Evolutionary conservation across 805 yeast species (phyloP), one percentile per base, ranked within the genome.

Genomic region (Yueomyces sinensis): DNA sequence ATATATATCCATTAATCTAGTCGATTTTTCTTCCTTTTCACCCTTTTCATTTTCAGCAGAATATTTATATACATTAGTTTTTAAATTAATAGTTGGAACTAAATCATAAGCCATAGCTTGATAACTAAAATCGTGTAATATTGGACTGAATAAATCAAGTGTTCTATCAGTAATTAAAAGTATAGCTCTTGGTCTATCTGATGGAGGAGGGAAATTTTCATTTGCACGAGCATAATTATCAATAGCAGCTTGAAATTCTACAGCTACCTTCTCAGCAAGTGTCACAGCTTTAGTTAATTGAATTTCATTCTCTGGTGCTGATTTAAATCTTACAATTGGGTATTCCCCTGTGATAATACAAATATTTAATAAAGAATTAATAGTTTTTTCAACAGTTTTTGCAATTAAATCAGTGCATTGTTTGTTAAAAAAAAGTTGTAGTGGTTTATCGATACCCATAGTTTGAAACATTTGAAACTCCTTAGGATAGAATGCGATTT

Each of bases 21-120:
- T 65, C 2, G 49, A 49, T 31, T 67, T 66, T 28, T 52, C 46
- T 39, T 67, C 71, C 24, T 51, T 44, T 17, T 48, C 61, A 13
- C 72, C 72, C 13, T 44, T 49, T 52, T 72, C 83, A 49, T 63
- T 73, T 46, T 71, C 80, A 6, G 72, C 66, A 31, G 60, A 51
- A 48, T 76, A 82, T 23, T 50, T 60, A 51, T 72, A 78, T n/a
- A 50, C 49, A 43, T 67, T 61, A 35, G 62, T 55, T 54, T 58
- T 60, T 45, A 50, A 43, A 30, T 66, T 61, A n/a, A 58, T 49
- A 27, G 62, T 70, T 22, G 59, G 61, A 2, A 68, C 66, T 19
- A 79, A 58, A 54, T 89, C 98, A 61, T 79, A 78, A 15, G 87
- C 80, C 82, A 87, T 76, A 4, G 96, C 87, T 58, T 89, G 94